Conservation (phyloP, 257 asterid genomes). For the Misopates orontium region DNA sequence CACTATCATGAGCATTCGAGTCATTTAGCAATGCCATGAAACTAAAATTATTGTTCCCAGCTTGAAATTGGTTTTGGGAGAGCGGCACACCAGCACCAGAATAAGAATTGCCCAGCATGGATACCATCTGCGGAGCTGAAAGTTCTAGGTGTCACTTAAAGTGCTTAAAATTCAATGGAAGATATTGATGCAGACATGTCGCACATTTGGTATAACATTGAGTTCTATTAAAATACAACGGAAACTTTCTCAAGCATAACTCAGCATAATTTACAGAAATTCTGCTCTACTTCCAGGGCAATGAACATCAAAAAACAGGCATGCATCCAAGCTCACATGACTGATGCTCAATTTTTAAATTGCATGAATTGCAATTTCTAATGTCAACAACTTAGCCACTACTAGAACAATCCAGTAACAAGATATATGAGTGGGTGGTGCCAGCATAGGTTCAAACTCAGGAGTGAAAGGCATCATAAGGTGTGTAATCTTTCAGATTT, state of each 20-base stretch:
- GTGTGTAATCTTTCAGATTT: conserved; percentile 22
- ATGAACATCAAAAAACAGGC: conserved; percentile 2
- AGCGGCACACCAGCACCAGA: conserved; percentile 74
- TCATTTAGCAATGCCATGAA: conserved; percentile 69
- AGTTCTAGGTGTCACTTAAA: conserved; percentile 36
- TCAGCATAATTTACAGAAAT: conserved; percentile 8
- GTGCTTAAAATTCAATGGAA: conserved; percentile 1
- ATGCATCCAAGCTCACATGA: not conserved
- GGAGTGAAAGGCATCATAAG: conserved; percentile 45
- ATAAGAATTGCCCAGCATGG: conserved; percentile 76
- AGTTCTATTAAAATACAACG: not conserved
- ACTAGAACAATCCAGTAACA: conserved; percentile 11
- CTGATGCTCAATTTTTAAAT: not conserved
- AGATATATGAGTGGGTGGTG: conserved; percentile 15
- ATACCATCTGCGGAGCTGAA: conserved; percentile 87
- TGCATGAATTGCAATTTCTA: conserved; percentile 1
- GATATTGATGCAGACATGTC: conserved; percentile 14
- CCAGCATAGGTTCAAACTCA: conserved; percentile 14
- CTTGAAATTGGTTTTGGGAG: conserved; percentile 78
- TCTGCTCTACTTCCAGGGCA: not conserved
- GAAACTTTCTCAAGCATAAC: conserved; percentile 11
- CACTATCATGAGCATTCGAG: conserved; percentile 59
- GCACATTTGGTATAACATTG: not conserved
- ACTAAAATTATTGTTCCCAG: conserved; percentile 60
- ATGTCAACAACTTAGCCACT: not conserved